Evolutionary conservation across 768 basidiomycete genomes (phyloP).

Genomic region (Agaricus blazei): DNA sequence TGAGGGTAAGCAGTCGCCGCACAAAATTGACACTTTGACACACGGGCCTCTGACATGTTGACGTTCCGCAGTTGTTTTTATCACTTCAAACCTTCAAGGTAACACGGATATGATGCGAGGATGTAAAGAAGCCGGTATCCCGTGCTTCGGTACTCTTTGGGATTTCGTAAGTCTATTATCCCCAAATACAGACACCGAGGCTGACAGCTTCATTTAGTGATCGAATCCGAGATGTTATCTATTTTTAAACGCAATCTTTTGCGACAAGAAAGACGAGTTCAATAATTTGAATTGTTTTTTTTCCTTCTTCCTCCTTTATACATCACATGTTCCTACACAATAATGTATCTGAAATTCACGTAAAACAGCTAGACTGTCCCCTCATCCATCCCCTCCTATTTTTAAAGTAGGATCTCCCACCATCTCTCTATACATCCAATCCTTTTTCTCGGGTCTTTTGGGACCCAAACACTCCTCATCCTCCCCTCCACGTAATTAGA

Average conservation of each 20-base stretch:
- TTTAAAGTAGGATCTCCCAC: too few relatives aligned
- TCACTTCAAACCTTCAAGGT: constrained; percentile 79
- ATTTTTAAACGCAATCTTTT: too few relatives aligned
- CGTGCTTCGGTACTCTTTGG: constrained; percentile 67
- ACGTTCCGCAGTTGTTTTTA: constrained; percentile 55
- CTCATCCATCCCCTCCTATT: too few relatives aligned
- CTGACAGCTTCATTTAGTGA: constrained; percentile 11
- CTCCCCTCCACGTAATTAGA: too few relatives aligned
- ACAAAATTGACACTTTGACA: background rate
- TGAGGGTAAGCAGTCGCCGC: constrained; percentile 40
- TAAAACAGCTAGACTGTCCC: too few relatives aligned
- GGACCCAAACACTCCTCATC: too few relatives aligned
- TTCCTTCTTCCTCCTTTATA: too few relatives aligned
- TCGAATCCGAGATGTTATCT: background rate
- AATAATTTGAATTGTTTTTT: background rate
- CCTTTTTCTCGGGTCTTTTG: too few relatives aligned
- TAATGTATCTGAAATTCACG: too few relatives aligned
- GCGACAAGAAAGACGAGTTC: too few relatives aligned
- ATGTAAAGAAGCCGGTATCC: constrained; percentile 65
- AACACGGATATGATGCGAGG: constrained; percentile 79
- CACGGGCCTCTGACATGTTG: constrained; percentile 4
- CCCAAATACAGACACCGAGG: background rate
- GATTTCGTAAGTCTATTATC: constrained; percentile 44
- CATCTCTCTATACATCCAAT: too few relatives aligned
- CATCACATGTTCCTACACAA: too few relatives aligned